These are phyloP conservation scores for Lactarius trivialis DNA, from an alignment of 768 basidiomycete species.

Conservation along the genomic window DNA sequence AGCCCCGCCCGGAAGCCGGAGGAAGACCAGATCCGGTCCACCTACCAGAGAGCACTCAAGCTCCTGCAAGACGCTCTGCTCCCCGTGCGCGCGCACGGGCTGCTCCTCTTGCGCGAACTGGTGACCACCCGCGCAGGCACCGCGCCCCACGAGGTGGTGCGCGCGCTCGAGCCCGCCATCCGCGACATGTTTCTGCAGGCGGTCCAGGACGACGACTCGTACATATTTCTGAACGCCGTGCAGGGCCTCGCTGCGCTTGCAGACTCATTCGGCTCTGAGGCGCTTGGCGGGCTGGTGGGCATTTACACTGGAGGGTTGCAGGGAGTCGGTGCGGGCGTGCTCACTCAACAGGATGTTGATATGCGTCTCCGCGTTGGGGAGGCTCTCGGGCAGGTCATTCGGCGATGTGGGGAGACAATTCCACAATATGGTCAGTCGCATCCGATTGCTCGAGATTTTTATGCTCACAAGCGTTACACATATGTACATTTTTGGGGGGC, in stretches of 20 bases:
- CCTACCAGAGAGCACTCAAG: conserved; percentile 82
- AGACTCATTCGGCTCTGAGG: conserved; percentile 66
- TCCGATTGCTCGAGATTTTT: conserved; percentile 19
- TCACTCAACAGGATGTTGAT: conserved; percentile 64
- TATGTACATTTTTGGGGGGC: conserved; percentile 5
- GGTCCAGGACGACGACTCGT: conserved; percentile 90
- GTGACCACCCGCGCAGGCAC: conserved; percentile 38
- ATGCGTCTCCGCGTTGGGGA: conserved; percentile 74
- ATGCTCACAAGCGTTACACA: not conserved
- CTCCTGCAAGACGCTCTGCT: conserved; percentile 87
- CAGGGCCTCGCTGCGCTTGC: conserved; percentile 87
- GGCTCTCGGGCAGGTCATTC: conserved; percentile 71
- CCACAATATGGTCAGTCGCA: conserved; percentile 53
- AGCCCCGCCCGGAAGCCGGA: conserved; percentile 44
- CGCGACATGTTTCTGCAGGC: conserved; percentile 81
- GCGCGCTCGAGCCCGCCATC: conserved; percentile 73
- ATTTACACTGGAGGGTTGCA: conserved; percentile 54
- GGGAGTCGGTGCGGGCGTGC: conserved; percentile 40
- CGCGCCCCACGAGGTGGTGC: conserved; percentile 35
- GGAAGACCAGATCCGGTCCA: conserved; percentile 24
- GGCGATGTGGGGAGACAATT: conserved; percentile 63
- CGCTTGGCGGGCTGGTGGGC: conserved; percentile 58
- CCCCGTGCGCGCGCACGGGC: conserved; percentile 90
- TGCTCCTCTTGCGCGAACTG: conserved; percentile 74
- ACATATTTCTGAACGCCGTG: conserved; percentile 87